Evolutionary conservation across 2,329 filamentous ascomycete species (phyloP).

Genomic region (Cytospora piceicola): DNA sequence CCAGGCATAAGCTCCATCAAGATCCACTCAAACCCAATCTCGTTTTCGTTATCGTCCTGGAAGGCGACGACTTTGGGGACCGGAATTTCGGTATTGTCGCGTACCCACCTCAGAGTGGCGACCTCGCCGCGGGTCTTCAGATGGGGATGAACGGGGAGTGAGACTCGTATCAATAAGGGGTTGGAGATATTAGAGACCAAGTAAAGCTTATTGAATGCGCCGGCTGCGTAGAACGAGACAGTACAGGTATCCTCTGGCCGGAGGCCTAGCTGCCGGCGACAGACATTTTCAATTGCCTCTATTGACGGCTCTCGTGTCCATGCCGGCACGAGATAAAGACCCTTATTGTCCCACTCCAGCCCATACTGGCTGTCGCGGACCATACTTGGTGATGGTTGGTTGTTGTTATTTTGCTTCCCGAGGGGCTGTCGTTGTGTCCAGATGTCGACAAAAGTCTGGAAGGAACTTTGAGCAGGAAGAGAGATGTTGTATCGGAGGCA

Average conservation of each 20-base stretch:
- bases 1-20: slow-evolving; percentile 41
- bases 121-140: slow-evolving; percentile 41
- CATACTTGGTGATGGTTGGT: slow-evolving; percentile 1
- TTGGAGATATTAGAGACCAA: slow-evolving; percentile 30
- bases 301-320: slow-evolving; percentile 38
- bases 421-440: not conserved
- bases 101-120: slow-evolving; percentile 41
- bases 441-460: not conserved
- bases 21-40: slow-evolving; percentile 46
- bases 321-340: slow-evolving; percentile 33
- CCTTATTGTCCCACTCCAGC: slow-evolving; percentile 34
- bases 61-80: slow-evolving; percentile 42
- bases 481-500: not conserved
- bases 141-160: slow-evolving; percentile 37
- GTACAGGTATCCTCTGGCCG: slow-evolving; percentile 30
- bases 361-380: slow-evolving; percentile 29
- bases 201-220: slow-evolving; percentile 41
- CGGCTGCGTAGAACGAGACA: slow-evolving; percentile 36
- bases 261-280: slow-evolving; percentile 35
- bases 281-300: slow-evolving; percentile 34
- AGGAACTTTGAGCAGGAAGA: not conserved
- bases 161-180: slow-evolving; percentile 35
- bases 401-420: not conserved
- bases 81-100: slow-evolving; percentile 39
- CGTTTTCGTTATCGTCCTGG: slow-evolving; percentile 38